Evolutionary conservation across 139 green algal genomes (phyloP), one percentile per base, ranked within the genome.

Genomic region (Micractinium conductrix): DNA sequence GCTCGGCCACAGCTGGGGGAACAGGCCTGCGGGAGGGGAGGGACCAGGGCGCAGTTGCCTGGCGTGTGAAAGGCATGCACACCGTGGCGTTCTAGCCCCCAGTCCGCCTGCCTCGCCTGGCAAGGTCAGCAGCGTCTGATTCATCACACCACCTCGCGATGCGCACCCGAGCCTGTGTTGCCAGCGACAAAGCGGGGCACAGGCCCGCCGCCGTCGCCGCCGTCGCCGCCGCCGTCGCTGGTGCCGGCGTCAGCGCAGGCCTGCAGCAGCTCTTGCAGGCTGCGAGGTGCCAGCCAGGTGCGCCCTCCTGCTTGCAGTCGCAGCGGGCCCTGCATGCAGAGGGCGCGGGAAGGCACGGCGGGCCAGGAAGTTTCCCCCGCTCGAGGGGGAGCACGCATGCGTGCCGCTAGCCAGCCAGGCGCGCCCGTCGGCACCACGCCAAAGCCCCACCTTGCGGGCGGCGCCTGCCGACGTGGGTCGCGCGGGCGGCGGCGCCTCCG

Each of bases 1-100:
- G 1, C 26, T 17, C 2, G 82, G 87, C 89, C 78, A 88, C 24
- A 82, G 80, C 45, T 89, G 85, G 65, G 91, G 91, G 88, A 88
- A 94, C 26, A 95, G 76, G 37, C 89, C 94, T 35, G 48, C 65
- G n/a, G 65, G 7, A 2, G 65, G 7, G 28, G 65, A n/a, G n/a
- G n/a, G n/a, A n/a, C n/a, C n/a, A n/a, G n/a, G n/a, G n/a, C n/a
- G n/a, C n/a, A n/a, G n/a, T n/a, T n/a, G n/a, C n/a, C n/a, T n/a
- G n/a, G n/a, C n/a, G n/a, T n/a, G n/a, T n/a, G n/a, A n/a, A n/a
- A n/a, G n/a, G n/a, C n/a, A n/a, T n/a, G n/a, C n/a, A n/a, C n/a
- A n/a, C n/a, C n/a, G n/a, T n/a, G n/a, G n/a, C n/a, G n/a, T n/a
- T n/a, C n/a, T n/a, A n/a, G n/a, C n/a, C n/a, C n/a, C n/a, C n/a